Base-by-base conservation (phyloP, 163 green algal species). In the Botryococcus braunii region DNA sequence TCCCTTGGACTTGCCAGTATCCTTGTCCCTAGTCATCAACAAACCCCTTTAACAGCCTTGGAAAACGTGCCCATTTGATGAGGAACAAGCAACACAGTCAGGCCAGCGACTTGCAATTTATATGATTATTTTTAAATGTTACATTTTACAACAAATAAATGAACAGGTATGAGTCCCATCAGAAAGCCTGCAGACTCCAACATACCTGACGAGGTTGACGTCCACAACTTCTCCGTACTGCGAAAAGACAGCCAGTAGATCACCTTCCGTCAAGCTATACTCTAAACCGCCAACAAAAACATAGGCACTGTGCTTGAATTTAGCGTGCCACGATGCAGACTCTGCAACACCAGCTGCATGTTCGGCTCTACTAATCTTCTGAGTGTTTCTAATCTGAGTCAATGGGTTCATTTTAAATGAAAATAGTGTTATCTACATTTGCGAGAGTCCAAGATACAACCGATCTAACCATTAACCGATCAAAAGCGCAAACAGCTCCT, bases 181-280 rank as follows among this genome's bases (percentile, higher is more conserved):
- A n/a, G n/a, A n/a, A n/a, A n/a, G n/a, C n/a, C n/a, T n/a, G n/a
- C n/a, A n/a, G n/a, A n/a, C n/a, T n/a, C n/a, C n/a, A n/a, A n/a
- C 40, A 55, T 68, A 38, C 65, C 36, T 83, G 38, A 92, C 82
- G 0, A 98, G 73, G 73, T 97, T 88, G 6, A 98, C 77, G 72
- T 99, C 93, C 41, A 98, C 82, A 1, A 98, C 77, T 74, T 99
- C 94, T 5, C 95, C 95, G 78, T 96, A 99, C 79, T 98, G 91
- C 0, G 89, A 77, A 66, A 99, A 98, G 5, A 99, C 87, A 0
- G 93, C 91, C 48, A 99, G 75, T 23, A 98, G 29, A 81, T 99
- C 95, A 6, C 94, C 91, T 69, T 96, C 91, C 5, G 91, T 99
- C 31, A 99, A 79, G 35, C 91, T 80, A 70, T 86, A 97, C 37